Conservation (phyloP, 23 red algal species). For the Rhodosorus marinus region DNA sequence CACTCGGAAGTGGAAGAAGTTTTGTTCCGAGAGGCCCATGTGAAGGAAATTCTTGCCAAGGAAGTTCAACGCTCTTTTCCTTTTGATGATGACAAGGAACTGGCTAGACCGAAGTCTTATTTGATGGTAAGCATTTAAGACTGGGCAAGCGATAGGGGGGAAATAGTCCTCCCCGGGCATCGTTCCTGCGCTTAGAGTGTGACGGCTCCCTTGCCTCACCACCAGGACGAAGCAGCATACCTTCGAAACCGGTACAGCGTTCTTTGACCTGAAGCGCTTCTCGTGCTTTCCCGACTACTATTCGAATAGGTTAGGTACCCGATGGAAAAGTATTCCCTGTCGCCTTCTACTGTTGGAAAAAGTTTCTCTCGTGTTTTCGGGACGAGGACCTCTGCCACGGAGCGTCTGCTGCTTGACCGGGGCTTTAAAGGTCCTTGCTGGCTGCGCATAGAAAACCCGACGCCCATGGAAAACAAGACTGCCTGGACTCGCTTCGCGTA, state of each 20-base stretch:
- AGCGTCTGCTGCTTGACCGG: constrained; percentile 40
- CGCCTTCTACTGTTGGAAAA: constrained; percentile 16
- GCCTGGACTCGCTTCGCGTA: too few species aligned
- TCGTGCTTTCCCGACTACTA: too few species aligned
- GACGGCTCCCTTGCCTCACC: too few species aligned
- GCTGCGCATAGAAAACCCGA: constrained; percentile 46
- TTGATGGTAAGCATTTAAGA: too few species aligned
- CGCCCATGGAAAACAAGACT: too few species aligned
- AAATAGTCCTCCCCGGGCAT: too few species aligned
- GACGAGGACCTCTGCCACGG: constrained; percentile 18
- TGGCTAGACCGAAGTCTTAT: constrained; percentile 27
- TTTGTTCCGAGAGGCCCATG: neutral
- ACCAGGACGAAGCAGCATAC: too few species aligned
- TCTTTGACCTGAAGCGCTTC: too few species aligned
- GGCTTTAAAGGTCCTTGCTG: constrained; percentile 61
- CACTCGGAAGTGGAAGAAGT: neutral
- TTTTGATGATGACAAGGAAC: constrained; percentile 26
- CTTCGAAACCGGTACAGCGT: too few species aligned
- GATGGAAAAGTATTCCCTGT: constrained; percentile 5
- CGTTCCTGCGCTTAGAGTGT: too few species aligned
- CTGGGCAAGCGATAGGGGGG: too few species aligned
- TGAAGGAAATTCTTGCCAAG: constrained; percentile 26
- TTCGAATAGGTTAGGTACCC: constrained; percentile 84
- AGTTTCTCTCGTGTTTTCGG: constrained; percentile 77
- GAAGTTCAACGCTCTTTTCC: constrained; percentile 20